Percentiles rank a stretch among this genome's conserved stretches.
phyloP scores from a whole-genome alignment of 345 rosid species.

The Linum tenue region DNA sequence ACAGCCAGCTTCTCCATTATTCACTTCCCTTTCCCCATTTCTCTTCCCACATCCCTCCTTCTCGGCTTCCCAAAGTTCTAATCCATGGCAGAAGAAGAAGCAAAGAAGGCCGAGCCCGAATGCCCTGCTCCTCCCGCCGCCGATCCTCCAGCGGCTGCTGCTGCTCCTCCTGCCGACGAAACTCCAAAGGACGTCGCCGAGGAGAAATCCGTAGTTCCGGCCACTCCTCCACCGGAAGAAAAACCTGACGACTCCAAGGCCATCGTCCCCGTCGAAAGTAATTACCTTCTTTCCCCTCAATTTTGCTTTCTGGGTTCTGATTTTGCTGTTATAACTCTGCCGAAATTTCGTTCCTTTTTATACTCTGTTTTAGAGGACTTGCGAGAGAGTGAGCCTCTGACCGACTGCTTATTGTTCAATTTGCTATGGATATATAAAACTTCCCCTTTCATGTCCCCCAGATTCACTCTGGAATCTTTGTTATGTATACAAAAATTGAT shows the following conservation, averaged over 20 bases:
- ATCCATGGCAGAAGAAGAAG: conserved; percentile 41
- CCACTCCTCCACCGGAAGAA: conserved; percentile 24
- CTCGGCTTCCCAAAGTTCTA: not conserved
- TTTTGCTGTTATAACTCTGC: not conserved
- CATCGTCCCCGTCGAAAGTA: conserved; percentile 31
- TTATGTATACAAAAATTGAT: too few species aligned
- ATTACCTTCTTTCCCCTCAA: not conserved
- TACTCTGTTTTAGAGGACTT: too few species aligned
- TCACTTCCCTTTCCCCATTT: not conserved
- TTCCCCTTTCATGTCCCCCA: too few species aligned
- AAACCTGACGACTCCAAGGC: conserved; percentile 29
- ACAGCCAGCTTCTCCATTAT: not conserved
- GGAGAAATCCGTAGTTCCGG: conserved; percentile 34
- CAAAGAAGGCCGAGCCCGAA: conserved; percentile 35
- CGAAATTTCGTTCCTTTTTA: not conserved
- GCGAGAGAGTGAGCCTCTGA: too few species aligned
- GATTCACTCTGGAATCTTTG: too few species aligned
- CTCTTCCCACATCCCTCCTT: not conserved
- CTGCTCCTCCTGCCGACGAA: conserved; percentile 18
- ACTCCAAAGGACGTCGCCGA: conserved; percentile 29
- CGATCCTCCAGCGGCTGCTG: conserved; percentile 14
- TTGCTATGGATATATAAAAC: too few species aligned
- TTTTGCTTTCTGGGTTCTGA: not conserved
- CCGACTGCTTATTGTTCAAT: too few species aligned
- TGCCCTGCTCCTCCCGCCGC: conserved; percentile 15